Conservation (phyloP, 2,329 filamentous ascomycete species). For the Neurospora sp. region DNA sequence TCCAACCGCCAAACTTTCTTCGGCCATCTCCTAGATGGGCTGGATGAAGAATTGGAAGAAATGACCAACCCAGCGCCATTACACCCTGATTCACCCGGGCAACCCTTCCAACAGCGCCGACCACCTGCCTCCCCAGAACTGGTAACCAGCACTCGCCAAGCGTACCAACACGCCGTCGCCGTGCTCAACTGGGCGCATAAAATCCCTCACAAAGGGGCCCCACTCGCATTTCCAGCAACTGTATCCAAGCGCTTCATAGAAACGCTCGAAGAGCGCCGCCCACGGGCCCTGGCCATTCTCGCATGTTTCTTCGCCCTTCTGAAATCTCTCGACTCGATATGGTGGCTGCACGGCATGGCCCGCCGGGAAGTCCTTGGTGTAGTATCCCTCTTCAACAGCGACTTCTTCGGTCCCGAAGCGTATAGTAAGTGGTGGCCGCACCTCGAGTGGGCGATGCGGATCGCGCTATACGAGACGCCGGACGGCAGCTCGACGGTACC, state of each 20-base stretch:
- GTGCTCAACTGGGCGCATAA: slow-evolving; percentile 58
- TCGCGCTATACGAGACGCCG: slow-evolving; percentile 46
- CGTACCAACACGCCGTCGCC: slow-evolving; percentile 55
- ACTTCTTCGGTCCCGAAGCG: slow-evolving; percentile 32
- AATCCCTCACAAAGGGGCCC: slow-evolving; percentile 47
- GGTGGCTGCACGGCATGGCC: slow-evolving; percentile 63
- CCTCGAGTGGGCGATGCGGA: slow-evolving; percentile 50
- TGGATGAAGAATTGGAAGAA: slow-evolving; percentile 44
- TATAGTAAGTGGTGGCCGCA: slow-evolving; percentile 48
- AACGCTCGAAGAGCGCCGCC: slow-evolving; percentile 47
- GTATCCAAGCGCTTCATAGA: slow-evolving; percentile 53
- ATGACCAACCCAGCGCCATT: slow-evolving; percentile 14
- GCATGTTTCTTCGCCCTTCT: slow-evolving; percentile 59
- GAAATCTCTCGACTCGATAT: slow-evolving; percentile 50
- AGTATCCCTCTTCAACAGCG: slow-evolving; percentile 46
- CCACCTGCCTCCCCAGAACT: slow-evolving; percentile 10
- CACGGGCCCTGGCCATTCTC: slow-evolving; percentile 53
- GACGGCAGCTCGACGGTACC: slow-evolving; percentile 41
- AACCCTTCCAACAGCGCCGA: slow-evolving; percentile 1
- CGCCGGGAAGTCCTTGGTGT: slow-evolving; percentile 56
- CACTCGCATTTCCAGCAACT: slow-evolving; percentile 54
- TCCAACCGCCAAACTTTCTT: slow-evolving; percentile 48
- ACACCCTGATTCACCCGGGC: background rate
- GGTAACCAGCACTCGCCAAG: slow-evolving; percentile 35
- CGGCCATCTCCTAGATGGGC: slow-evolving; percentile 45